phyloP scores from a whole-genome alignment of 164 flowering plant genomes.

The Vitis riparia region DNA sequence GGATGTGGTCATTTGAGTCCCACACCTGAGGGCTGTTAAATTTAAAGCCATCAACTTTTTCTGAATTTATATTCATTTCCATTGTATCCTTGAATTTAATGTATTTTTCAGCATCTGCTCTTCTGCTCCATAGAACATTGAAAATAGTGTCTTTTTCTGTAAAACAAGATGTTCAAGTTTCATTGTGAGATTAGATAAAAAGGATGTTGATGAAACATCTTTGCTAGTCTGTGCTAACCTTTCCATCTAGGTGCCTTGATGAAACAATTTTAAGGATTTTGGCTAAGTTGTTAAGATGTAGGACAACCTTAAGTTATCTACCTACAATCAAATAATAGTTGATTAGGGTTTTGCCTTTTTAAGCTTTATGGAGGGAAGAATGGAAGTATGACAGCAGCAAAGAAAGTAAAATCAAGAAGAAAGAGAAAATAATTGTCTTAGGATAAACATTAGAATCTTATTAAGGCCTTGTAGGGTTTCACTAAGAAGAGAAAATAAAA shows the following conservation, averaged over 20 bases:
- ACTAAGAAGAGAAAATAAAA: too few relatives aligned
- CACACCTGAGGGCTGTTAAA: neutral
- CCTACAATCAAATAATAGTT: too few relatives aligned
- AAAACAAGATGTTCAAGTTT: neutral
- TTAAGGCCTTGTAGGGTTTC: too few relatives aligned
- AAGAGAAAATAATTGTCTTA: too few relatives aligned
- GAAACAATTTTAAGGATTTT: neutral
- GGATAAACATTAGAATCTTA: too few relatives aligned
- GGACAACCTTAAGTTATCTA: too few relatives aligned
- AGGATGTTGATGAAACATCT: neutral
- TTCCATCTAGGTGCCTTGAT: neutral
- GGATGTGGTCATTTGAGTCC: neutral
- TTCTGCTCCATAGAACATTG: neutral
- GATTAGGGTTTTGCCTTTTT: too few relatives aligned
- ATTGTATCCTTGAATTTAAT: neutral
- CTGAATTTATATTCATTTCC: neutral
- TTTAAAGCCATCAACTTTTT: neutral
- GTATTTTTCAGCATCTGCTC: neutral
- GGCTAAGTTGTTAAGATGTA: too few relatives aligned
- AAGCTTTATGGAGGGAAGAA: too few relatives aligned
- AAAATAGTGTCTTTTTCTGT: neutral
- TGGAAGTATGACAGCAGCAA: too few relatives aligned
- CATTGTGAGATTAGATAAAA: neutral
- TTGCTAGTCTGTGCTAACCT: neutral
- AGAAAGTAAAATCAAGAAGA: too few relatives aligned